Percentiles rank a stretch among this genome's conserved stretches.
phyloP scores from a whole-genome alignment of 2,329 filamentous ascomycete genomes.

The Phialophora macrospora region DNA sequence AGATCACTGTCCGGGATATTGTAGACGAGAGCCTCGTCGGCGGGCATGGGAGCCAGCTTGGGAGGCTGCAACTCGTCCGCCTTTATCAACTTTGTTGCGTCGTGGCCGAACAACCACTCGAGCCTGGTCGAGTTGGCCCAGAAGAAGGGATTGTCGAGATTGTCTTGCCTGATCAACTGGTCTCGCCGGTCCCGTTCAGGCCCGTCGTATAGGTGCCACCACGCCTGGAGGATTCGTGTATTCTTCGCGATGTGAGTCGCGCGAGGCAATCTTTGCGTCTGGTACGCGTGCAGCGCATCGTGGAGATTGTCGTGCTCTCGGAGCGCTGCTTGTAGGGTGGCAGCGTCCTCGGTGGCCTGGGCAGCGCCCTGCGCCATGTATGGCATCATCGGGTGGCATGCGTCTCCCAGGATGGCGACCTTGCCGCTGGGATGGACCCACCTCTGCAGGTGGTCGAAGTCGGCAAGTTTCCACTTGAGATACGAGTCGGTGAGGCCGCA shows the following conservation, averaged over 20 bases:
- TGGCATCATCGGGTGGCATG: conserved; percentile 53
- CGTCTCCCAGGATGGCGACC: conserved; percentile 49
- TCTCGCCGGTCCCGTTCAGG: conserved; percentile 39
- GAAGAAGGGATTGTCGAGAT: conserved; percentile 41
- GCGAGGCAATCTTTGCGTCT: conserved; percentile 43
- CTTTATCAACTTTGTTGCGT: conserved; percentile 27
- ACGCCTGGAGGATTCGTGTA: conserved; percentile 43
- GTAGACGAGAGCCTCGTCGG: conserved; percentile 26
- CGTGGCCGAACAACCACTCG: conserved; percentile 42
- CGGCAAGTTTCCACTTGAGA: conserved; percentile 39
- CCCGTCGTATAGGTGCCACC: conserved; percentile 43
- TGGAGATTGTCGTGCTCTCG: conserved; percentile 21
- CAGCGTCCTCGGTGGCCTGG: conserved; percentile 53
- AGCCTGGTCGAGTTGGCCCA: conserved; percentile 39
- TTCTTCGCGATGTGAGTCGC: conserved; percentile 42
- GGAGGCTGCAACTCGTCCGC: conserved; percentile 24
- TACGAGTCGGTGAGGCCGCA: conserved; percentile 38
- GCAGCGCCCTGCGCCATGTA: conserved; percentile 53
- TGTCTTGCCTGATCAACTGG: conserved; percentile 39
- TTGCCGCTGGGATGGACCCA: conserved; percentile 43
- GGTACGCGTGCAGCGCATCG: conserved; percentile 49
- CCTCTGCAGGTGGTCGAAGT: conserved; percentile 40
- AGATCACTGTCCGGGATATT: conserved; percentile 15
- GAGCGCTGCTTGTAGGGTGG: conserved; percentile 28
- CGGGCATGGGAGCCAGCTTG: conserved; percentile 24